Conservation (phyloP, 148 eudicot genomes). For the Rhododendron henanense region DNA sequence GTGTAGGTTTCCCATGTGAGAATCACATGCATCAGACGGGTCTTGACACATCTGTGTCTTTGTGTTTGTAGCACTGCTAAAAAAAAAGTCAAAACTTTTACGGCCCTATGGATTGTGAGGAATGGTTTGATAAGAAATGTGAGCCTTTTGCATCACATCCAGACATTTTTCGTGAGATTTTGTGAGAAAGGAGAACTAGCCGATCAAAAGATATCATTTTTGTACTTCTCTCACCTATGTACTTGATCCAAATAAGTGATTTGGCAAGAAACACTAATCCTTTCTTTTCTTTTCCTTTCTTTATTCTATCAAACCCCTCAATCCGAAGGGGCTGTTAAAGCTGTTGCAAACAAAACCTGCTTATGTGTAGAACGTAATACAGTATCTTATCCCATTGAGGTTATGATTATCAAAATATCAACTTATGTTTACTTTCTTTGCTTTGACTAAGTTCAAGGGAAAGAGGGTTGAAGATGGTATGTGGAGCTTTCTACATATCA, state of each 20-base stretch:
- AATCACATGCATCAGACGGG: not conserved
- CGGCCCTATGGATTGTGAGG: too few species aligned
- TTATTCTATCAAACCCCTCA: not conserved
- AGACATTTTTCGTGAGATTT: not conserved
- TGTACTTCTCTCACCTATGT: not conserved
- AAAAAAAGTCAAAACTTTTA: too few species aligned
- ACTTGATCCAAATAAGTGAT: too few species aligned
- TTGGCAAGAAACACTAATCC: not conserved
- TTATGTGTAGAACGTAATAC: not conserved
- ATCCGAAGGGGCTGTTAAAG: not conserved
- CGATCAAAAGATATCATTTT: too few species aligned
- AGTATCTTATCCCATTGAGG: not conserved
- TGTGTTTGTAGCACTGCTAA: too few species aligned
- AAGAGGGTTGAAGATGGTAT: conserved; percentile 7
- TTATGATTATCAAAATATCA: not conserved
- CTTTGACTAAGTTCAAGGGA: not conserved
- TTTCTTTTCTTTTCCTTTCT: not conserved
- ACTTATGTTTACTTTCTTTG: not conserved
- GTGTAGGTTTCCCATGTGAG: not conserved
- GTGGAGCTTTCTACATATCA: conserved; percentile 17
- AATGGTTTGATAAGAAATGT: not conserved
- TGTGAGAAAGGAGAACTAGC: not conserved
- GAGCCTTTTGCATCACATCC: not conserved
- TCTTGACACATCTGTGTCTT: not conserved
- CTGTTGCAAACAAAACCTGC: not conserved